Base-by-base conservation (phyloP, 1,284 basidiomycete genomes). In the Malassezia yamatoensis region DNA sequence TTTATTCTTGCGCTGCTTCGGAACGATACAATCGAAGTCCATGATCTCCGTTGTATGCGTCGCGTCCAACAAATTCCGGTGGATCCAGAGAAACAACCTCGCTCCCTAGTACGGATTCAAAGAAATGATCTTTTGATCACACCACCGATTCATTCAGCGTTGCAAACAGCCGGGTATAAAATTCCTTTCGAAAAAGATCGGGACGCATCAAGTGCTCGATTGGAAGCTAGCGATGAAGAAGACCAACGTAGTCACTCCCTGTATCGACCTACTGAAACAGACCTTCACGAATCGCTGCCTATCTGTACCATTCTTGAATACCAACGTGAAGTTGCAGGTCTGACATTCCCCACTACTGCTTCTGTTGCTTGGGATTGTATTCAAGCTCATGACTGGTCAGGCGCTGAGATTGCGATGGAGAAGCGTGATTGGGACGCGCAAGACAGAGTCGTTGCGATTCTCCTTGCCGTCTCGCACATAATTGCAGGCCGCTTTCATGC, bases 11-110 rank as follows among this genome's bases (percentile, higher is more conserved):
- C 70, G 7, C 53, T 74, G 34, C 60, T 74, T 5, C 60, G 71
- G 10, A 67, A 74, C 44, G 64, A 72, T 58, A 65, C 67, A 5
- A 51, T 72, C 51, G 62, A 69, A 40, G 47, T 72, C 8, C 69
- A 73, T 39, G 41, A 56, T 29, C 39, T 69, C 7, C 44, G 54
- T 20, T 40, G 48, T 7, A 54, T 66, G 43, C 49, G 61, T 9
- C 60, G 49, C 46, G 53, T 67, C 5, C 61, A 65, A 39, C 61
- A 50, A 10, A 18, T 66, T 10, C 56, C 58, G 7, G 51, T 70
- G 3, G 62, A 65, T 5, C 59, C 62, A 12, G 65, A 68, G 5
- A 16, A 13, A 13, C 49, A 40, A 44, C 64, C 69, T 6, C 60
- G 71, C 12, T 61, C 65, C 45, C 57, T 74, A 3, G 38, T 53